A percentile compares a stretch with the other conserved stretches of the same genome.
phyloP scores from a whole-genome alignment of 2,329 filamentous ascomycete species.

The Clonostachys rosea region DNA sequence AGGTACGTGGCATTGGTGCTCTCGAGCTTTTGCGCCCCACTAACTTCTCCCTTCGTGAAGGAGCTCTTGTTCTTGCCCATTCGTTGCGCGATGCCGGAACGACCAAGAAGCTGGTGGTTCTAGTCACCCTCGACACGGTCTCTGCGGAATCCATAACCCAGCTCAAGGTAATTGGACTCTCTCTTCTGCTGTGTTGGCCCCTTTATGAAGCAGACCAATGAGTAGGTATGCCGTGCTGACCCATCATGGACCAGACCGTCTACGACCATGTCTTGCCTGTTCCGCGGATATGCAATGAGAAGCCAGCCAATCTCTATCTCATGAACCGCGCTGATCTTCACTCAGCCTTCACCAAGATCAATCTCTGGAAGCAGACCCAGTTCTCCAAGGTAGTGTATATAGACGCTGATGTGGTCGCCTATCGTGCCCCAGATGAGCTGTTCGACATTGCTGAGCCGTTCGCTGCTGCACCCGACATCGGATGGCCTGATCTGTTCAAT shows the following conservation, averaged over 20 bases:
- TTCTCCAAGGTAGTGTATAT: constrained; percentile 93
- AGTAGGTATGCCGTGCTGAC: background rate
- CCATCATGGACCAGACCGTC: constrained; percentile 50
- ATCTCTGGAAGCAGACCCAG: constrained; percentile 85
- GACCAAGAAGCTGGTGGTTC: constrained; percentile 76
- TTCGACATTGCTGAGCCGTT: constrained; percentile 62
- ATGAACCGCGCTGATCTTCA: constrained; percentile 90
- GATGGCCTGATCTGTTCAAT: constrained; percentile 98
- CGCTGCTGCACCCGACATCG: constrained; percentile 83
- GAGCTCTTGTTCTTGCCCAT: constrained; percentile 89
- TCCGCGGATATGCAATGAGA: constrained; percentile 66
- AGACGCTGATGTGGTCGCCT: constrained; percentile 88
- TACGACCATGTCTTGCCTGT: constrained; percentile 91
- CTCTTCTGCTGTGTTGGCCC: background rate
- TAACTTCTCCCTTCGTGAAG: constrained; percentile 35
- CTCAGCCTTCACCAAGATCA: constrained; percentile 94
- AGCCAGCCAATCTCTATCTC: constrained; percentile 77
- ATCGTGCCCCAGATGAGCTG: constrained; percentile 88
- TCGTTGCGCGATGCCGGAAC: constrained; percentile 89
- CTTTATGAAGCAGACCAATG: background rate
- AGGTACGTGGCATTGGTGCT: constrained; percentile 46
- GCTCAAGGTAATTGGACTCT: constrained; percentile 57
- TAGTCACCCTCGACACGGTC: constrained; percentile 78
- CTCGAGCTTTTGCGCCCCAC: background rate
- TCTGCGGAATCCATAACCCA: constrained; percentile 71